phyloP scores from a whole-genome alignment of 345 rosid species.

The Eucalyptus erythrocorys region DNA sequence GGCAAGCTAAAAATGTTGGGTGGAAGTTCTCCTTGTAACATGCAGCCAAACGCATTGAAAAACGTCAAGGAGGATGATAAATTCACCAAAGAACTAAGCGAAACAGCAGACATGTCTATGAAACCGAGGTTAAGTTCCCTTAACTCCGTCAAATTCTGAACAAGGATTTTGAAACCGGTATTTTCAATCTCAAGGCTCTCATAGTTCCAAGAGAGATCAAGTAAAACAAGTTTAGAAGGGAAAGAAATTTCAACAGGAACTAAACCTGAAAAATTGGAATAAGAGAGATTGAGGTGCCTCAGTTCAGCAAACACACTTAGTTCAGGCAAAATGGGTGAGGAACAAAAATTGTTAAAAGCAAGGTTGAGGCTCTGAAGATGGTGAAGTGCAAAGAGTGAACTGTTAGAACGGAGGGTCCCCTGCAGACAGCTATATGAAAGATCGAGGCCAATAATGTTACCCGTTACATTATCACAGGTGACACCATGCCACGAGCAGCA shows the following conservation, averaged over 20 bases:
- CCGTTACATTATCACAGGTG: background rate
- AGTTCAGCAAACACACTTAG: background rate
- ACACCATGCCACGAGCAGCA: background rate
- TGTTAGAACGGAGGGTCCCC: background rate
- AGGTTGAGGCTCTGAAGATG: background rate
- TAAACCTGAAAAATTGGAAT: background rate
- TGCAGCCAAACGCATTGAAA: fast-evolving
- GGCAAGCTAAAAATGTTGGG: background rate
- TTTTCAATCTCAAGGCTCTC: fast-evolving
- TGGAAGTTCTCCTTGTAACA: fast-evolving
- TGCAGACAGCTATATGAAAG: background rate
- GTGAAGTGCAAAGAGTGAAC: background rate
- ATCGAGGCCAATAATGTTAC: background rate
- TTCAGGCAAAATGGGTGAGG: background rate
- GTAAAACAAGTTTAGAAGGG: background rate
- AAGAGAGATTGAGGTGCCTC: background rate
- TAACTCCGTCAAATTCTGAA: background rate
- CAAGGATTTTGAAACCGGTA: background rate
- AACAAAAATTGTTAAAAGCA: fast-evolving
- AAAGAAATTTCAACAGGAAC: background rate
- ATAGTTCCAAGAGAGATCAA: background rate
- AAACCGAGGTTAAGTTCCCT: background rate
- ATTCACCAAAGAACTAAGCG: background rate
- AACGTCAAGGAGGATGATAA: background rate
- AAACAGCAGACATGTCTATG: background rate